Base-by-base conservation (phyloP, 495 filamentous ascomycete genomes). In the Elasticomyces elasticus region DNA sequence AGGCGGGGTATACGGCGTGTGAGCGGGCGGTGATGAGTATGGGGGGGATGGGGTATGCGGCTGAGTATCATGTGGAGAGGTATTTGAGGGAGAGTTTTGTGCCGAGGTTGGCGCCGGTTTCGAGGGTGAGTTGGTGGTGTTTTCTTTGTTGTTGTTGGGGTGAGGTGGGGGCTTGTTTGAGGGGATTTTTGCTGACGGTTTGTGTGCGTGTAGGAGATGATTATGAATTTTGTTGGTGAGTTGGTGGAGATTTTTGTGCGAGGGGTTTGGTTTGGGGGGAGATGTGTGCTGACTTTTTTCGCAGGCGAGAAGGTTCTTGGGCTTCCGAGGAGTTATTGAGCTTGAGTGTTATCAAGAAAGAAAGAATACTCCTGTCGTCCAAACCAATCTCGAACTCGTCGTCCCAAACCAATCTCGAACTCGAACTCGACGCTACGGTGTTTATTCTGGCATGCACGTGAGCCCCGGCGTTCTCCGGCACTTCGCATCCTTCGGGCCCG, bases 21-120 rank as follows among this genome's bases (percentile, higher is more conserved):
- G 85, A 88, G 65, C 27, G 53, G 37, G 42, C 49, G 15, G 67
- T 72, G 58, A 53, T 87, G 55, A 76, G 76, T 13, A 80, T 83
- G 55, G 85, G 84, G 9, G 85, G 83, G 0, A 87, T 89, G 82
- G 83, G 84, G 2, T 89, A 89, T 65, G 85, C 85, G 1, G 74
- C 79, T 55, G 84, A 90, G 62, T 88, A 85, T 61, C 81, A 88
- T 66, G 85, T 89, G 0, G 86, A 91, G 68, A 70, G 85, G 22
- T 89, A 84, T 67, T 67, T 89, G 50, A 70, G 85, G 26, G 86
- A 89, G 64, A 82, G 79, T 51, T 75, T 87, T 40, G 84, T 89
- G 20, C 85, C 86, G 15, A 69, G 85, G 19, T 84, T 91, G 44
- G 83, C 85, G 5, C 85, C 84, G 0, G 81, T 89, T 0, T 85